Base-by-base conservation (phyloP, 2,329 filamentous ascomycete species). In the Penicillium sp. region DNA sequence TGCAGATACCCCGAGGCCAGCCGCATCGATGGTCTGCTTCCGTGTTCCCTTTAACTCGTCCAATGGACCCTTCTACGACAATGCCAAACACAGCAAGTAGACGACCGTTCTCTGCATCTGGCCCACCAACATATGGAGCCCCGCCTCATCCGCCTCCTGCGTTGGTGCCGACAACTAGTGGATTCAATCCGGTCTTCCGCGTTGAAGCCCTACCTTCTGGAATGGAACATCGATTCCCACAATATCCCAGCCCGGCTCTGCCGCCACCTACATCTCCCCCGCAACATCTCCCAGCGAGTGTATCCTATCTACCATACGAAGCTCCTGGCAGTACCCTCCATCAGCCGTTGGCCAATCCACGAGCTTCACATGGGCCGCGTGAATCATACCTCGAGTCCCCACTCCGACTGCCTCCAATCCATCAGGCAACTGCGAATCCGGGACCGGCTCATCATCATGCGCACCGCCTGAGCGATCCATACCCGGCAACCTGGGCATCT, bases 371-470 rank as follows among this genome's bases (percentile, higher is more conserved):
- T 24, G 63, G 62, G 16, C 53, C 56, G 13, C 63, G 57, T 5
- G 64, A 67, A 18, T 47, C 50, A 6, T 65, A 66, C 40, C 42
- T 53, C 4, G 66, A 69, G 32, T 62, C 64, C 5, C 58, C 63
- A 9, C 61, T 70, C 14, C 58, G 66, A 42, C 60, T 70, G 4
- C 67, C 67, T 6, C 67, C 67, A 4, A 69, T 70, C 8, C 63
- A 66, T 13, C 65, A 67, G 13, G 60, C 66, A 7, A 59, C 64
- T 1, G 59, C 57, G 7, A 55, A 51, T 22, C 44, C 56, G 46
- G 50, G 51, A 2, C 50, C 45, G 14, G 43, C 47, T 56, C 37
- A 52, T 6, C 51, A 62, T 14, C 60, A 64, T 16, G 54, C 55
- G 1, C 66, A 67, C 44, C 63, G 62, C 18, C 42, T 65, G 29